phyloP scores from a whole-genome alignment of 2,329 filamentous ascomycete species.

The Cercospora berteroae region DNA sequence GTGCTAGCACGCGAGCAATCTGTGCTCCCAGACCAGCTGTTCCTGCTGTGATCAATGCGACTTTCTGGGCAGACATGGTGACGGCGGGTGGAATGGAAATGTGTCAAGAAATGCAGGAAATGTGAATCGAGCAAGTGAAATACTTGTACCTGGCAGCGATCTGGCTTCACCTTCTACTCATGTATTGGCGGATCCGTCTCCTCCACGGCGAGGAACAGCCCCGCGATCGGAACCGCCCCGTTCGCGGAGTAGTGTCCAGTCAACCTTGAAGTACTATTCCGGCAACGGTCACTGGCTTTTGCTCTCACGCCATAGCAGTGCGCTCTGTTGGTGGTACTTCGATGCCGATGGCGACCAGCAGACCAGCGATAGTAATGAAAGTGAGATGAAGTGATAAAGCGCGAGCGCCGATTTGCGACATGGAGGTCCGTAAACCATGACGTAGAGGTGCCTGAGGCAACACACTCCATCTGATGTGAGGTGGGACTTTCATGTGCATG shows the following conservation, averaged over 20 bases:
- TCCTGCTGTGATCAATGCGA: slow-evolving; percentile 50
- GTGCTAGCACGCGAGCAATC: slow-evolving; percentile 47
- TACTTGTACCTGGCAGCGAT: background rate
- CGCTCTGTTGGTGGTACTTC: background rate
- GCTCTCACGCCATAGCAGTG: background rate
- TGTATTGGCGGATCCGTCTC: background rate
- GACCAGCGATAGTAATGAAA: background rate
- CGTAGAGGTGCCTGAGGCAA: background rate
- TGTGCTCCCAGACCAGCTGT: slow-evolving; percentile 51
- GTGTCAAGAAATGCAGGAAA: background rate
- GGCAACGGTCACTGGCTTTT: background rate
- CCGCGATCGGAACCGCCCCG: slow-evolving; percentile 7
- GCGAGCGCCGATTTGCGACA: background rate
- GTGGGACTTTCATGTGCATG: slow-evolving; percentile 6
- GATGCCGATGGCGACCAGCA: background rate
- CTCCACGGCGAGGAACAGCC: background rate
- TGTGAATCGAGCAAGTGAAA: background rate
- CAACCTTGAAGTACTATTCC: background rate
- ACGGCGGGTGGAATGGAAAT: too few relatives aligned
- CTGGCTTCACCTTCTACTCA: background rate
- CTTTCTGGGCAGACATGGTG: slow-evolving; percentile 43
- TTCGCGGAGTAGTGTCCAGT: background rate
- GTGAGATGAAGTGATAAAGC: background rate
- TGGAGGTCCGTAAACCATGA: background rate
- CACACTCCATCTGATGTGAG: background rate